A percentile compares a stretch with the other conserved stretches of the same genome.
Evolutionary conservation across 176 grass and related monocot genomes (phyloP).

Genomic region (Urochloa ruziziensis): DNA sequence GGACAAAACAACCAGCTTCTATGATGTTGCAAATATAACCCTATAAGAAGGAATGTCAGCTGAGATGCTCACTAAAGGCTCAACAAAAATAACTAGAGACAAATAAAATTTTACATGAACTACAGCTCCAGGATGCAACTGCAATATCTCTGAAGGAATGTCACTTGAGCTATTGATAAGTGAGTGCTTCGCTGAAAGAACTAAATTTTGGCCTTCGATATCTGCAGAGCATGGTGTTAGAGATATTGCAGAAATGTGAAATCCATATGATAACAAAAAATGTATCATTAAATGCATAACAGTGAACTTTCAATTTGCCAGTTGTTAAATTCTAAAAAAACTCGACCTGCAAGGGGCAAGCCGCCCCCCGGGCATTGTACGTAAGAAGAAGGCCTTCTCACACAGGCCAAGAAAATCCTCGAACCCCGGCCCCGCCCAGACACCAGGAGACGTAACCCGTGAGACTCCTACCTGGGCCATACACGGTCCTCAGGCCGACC

Average conservation of each 20-base stretch:
- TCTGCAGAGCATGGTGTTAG: slow-evolving; percentile 50
- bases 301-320: not conserved
- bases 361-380: too few relatives aligned
- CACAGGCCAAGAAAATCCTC: too few relatives aligned
- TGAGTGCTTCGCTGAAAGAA: slow-evolving; percentile 93
- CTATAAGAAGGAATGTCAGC: slow-evolving; percentile 46
- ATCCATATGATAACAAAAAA: not conserved
- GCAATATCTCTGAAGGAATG: slow-evolving; percentile 72
- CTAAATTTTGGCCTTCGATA: slow-evolving; percentile 70
- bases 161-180: slow-evolving; percentile 60
- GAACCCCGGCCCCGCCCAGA: too few relatives aligned
- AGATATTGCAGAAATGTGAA: not conserved
- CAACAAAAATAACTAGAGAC: slow-evolving; percentile 21
- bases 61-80: not conserved
- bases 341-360: too few relatives aligned
- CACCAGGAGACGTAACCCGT: too few relatives aligned
- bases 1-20: slow-evolving; percentile 93
- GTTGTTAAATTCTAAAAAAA: not conserved
- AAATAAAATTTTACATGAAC: slow-evolving; percentile 63
- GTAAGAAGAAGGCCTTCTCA: too few relatives aligned
- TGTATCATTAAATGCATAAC: not conserved
- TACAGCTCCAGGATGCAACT: slow-evolving; percentile 55
- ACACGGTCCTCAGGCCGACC: too few relatives aligned
- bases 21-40: slow-evolving; percentile 96
- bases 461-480: too few relatives aligned